Evolutionary conservation across 441 rosid species (phyloP), one percentile per base, ranked within the genome.

Genomic region (Flueggea neowawraea): DNA sequence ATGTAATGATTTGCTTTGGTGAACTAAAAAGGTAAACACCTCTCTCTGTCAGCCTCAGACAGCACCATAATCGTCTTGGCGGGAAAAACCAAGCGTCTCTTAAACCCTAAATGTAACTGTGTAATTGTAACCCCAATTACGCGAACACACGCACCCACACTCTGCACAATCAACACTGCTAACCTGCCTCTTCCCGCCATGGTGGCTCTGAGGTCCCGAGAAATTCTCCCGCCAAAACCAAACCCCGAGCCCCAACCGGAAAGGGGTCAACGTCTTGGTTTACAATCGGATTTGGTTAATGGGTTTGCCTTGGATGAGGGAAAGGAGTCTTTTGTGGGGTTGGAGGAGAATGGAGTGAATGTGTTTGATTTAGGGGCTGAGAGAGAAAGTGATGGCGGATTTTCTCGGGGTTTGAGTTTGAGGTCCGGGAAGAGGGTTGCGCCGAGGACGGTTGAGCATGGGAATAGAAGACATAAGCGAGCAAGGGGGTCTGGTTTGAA

Each of bases 341-440:
- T 6, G 9, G 6, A 36, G 6, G 41, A 36, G 41, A 36, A 36
- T 36, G 41, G 41, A 11, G n/a, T 5, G 41, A 36, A 36, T 36
- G 41, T 36, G 41, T 36, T 8, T 36, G 41, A 36, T 60, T 13
- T 10, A 53, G 43, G 9, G 33, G 44, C 31, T 60, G 32, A 58
- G 15, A 14, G 61, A 54, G 68, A 32, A 52, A 55, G 15, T 47
- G 80, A 36, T 32, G 54, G 31, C 55, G 66, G 62, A 33, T 65
- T 33, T 3, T 22, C 57, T 36, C 64, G 39, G 52, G 44, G 60
- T 61, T 65, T 82, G 74, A 71, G 69, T 77, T 68, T 83, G 74
- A 63, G 87, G 70, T 82, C 85, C 9, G 88, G 93, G 67, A 84
- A 77, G 79, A 80, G 65, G 63, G 58, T 78, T 51, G 71, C 55